Percentiles rank a stretch among this genome's conserved stretches.
These are phyloP conservation scores for Leccinum truebloodii DNA, from an alignment of 768 basidiomycete genomes.

Conservation along the genomic window DNA sequence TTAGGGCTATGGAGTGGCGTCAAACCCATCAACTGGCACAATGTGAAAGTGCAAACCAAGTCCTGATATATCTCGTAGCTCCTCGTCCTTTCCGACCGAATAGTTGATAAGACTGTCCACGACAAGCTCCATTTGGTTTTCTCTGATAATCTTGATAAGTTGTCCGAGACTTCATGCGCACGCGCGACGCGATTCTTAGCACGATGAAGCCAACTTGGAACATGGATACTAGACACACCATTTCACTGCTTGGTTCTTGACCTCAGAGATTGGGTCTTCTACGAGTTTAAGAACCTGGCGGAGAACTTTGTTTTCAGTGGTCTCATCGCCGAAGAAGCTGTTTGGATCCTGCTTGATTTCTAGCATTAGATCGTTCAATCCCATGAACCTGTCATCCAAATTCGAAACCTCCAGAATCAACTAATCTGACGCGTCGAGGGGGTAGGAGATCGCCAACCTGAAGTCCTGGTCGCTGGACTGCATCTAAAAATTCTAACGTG, in stretches of 20 bases:
- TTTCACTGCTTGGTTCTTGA: conserved; percentile 97
- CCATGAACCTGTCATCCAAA: conserved; percentile 78
- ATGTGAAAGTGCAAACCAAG: conserved; percentile 56
- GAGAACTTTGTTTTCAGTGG: conserved; percentile 81
- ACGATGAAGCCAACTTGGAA: background rate
- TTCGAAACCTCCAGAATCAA: conserved; percentile 19
- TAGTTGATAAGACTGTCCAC: conserved; percentile 89
- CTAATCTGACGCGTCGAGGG: conserved; percentile 16
- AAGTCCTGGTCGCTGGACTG: conserved; percentile 91
- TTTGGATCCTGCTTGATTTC: conserved; percentile 80
- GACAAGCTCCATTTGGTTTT: conserved; percentile 79
- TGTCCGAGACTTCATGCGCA: conserved; percentile 69
- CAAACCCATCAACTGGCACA: background rate
- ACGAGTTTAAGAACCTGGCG: conserved; percentile 83
- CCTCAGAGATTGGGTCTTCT: conserved; percentile 95
- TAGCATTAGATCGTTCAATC: conserved; percentile 88
- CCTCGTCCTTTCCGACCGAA: conserved; percentile 86
- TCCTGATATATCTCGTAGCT: conserved; percentile 90
- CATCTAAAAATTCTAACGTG: conserved; percentile 55
- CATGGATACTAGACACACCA: conserved; percentile 52
- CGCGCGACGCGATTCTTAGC: conserved; percentile 2
- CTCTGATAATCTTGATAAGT: conserved; percentile 86
- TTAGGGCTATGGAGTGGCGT: conserved; percentile 62
- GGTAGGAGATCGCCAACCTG: conserved; percentile 47
- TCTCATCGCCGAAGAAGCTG: conserved; percentile 82